phyloP scores from a whole-genome alignment of 768 basidiomycete genomes.

The Psilocybe sp. region DNA sequence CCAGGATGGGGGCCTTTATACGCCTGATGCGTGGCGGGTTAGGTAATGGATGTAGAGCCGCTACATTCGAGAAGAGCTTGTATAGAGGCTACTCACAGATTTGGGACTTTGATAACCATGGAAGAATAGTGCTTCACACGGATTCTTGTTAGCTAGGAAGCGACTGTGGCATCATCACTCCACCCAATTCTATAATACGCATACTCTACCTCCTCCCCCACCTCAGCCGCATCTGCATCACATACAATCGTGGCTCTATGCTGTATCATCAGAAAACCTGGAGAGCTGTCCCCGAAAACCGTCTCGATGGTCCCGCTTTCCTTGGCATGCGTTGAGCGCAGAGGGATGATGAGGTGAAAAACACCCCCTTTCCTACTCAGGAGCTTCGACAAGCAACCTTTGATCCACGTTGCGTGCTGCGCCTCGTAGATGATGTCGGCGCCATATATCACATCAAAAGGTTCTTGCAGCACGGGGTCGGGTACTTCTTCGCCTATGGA shows the following conservation, averaged over 20 bases:
- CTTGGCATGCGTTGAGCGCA: constrained; percentile 57
- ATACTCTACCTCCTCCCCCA: constrained; percentile 60
- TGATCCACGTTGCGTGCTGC: constrained; percentile 70
- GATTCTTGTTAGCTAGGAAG: no score
- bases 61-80: no score
- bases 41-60: no score
- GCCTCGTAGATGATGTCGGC: constrained; percentile 85
- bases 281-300: constrained; percentile 37
- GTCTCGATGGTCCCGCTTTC: constrained; percentile 61
- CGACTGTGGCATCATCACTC: constrained; percentile 19
- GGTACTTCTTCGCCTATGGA: constrained; percentile 5
- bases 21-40: no score
- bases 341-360: constrained; percentile 79
- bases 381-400: constrained; percentile 48
- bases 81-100: no score
- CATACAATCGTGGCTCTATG: constrained; percentile 55
- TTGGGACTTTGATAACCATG: no score
- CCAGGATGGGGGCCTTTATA: no score
- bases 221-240: constrained; percentile 38
- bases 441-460: constrained; percentile 72
- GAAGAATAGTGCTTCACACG: no score
- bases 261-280: constrained; percentile 41
- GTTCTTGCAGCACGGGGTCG: constrained; percentile 23
- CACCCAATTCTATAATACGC: constrained; percentile 73
- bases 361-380: constrained; percentile 32